Evolutionary conservation across 2,329 filamentous ascomycete genomes (phyloP).

Genomic region (Ophiosphaerella herpotricha): DNA sequence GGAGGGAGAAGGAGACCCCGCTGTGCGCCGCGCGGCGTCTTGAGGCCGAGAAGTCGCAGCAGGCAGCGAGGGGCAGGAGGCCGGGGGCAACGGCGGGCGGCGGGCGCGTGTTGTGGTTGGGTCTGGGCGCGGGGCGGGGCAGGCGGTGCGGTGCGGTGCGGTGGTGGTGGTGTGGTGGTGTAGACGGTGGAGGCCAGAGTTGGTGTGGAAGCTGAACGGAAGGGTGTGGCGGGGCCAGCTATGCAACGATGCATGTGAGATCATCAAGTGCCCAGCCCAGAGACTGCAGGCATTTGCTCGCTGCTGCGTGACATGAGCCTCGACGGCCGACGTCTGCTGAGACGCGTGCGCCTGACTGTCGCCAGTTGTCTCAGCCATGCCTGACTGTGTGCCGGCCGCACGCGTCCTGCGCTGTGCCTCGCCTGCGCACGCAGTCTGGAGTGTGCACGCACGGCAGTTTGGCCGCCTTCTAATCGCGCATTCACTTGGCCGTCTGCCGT

Average conservation of each 20-base stretch:
- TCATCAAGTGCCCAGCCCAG: constrained; percentile 15
- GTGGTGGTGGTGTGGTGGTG: constrained; percentile 2
- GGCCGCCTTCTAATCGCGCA: no score
- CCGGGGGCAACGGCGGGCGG: no score
- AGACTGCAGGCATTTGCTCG: background rate
- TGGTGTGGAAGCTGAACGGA: constrained; percentile 3
- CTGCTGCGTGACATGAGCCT: constrained; percentile 11
- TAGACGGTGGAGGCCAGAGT: constrained; percentile 8
- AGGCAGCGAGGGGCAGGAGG: background rate
- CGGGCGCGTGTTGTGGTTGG: background rate
- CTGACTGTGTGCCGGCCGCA: no score
- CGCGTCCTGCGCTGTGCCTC: no score
- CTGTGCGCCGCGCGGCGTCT: constrained; percentile 18
- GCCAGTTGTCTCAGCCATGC: background rate
- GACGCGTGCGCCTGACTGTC: constrained; percentile 9
- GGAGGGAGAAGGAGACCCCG: constrained; percentile 8
- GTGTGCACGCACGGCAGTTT: no score
- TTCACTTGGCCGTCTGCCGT: no score
- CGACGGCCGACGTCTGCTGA: constrained; percentile 1
- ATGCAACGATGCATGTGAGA: constrained; percentile 17
- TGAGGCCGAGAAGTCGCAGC: constrained; percentile 12
- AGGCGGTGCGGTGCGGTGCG: constrained; percentile 1
- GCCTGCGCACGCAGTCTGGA: no score
- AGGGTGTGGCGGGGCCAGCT: constrained; percentile 3
- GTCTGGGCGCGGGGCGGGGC: constrained; percentile 1